These are phyloP conservation scores for Pythium diclinum DNA, from an alignment of 352 stramenopile species.

Conservation along the genomic window DNA sequence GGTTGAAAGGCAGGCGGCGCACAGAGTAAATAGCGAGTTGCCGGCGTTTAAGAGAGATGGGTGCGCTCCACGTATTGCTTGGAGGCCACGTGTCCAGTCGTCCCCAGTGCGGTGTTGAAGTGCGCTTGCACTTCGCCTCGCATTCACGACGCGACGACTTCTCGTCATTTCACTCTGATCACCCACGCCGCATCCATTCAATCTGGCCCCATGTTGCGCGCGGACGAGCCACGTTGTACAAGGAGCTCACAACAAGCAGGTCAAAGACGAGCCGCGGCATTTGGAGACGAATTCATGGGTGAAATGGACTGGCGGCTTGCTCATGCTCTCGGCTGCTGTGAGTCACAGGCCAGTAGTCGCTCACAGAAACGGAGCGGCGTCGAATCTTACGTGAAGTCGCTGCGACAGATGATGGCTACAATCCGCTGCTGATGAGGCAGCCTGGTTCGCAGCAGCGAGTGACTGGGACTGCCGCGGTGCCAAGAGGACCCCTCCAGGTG, in stretches of 20 bases:
- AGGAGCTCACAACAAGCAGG: background rate
- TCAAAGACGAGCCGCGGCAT: background rate
- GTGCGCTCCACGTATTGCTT: background rate
- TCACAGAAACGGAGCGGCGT: background rate
- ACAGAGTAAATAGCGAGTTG: background rate
- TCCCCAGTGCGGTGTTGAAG: background rate
- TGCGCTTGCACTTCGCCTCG: background rate
- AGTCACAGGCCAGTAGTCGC: background rate
- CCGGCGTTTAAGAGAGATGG: background rate
- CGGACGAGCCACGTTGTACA: background rate
- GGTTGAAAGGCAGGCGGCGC: background rate
- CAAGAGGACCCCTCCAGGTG: background rate
- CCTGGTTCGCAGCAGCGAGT: background rate
- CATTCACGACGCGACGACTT: background rate
- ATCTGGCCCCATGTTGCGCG: background rate
- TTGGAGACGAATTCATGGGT: background rate
- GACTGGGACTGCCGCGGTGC: background rate
- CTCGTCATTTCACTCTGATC: background rate
- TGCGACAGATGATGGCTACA: background rate
- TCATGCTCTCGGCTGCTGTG: background rate
- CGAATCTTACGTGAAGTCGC: background rate
- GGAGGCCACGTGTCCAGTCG: background rate
- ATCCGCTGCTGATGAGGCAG: background rate
- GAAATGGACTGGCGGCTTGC: background rate
- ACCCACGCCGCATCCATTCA: background rate